phyloP scores from a whole-genome alignment of 176 grass and related monocot genomes.

The Pharus latifolius region DNA sequence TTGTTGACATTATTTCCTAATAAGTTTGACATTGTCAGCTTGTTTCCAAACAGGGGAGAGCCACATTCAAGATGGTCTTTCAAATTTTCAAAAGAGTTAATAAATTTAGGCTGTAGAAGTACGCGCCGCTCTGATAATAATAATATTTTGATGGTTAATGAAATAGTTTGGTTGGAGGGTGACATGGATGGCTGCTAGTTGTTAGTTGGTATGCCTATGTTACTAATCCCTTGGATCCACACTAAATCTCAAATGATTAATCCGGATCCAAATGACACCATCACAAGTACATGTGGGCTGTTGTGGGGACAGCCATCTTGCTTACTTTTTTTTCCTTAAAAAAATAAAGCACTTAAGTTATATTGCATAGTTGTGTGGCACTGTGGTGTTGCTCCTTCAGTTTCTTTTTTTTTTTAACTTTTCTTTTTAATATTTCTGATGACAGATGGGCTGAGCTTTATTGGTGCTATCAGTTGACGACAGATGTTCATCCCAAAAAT shows the following conservation, averaged over 20 bases:
- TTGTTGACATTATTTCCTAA: too few relatives aligned
- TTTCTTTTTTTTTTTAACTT: conserved; percentile 16
- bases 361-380: neutral
- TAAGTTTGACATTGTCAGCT: too few relatives aligned
- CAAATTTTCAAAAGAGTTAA: too few relatives aligned
- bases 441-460: conserved; percentile 9
- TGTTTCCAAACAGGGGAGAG: too few relatives aligned
- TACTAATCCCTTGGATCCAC: conserved; percentile 31
- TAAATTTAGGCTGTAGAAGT: too few relatives aligned
- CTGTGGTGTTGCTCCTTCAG: neutral
- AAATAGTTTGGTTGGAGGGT: conserved; percentile 42
- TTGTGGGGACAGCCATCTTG: conserved; percentile 24
- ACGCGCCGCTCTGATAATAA: too few relatives aligned
- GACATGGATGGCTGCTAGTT: conserved; percentile 26
- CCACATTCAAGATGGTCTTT: too few relatives aligned
- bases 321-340: too few relatives aligned
- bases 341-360: too few relatives aligned
- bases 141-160: conserved; percentile 13
- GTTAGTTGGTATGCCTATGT: conserved; percentile 37
- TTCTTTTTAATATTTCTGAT: conserved; percentile 23
- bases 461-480: conserved; percentile 5
- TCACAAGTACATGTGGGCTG: conserved; percentile 30
- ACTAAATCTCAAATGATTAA: conserved; percentile 40
- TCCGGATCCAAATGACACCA: conserved; percentile 41
- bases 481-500: conserved; percentile 8